Percentiles rank a stretch among this genome's conserved stretches.
These are phyloP conservation scores for Zalaria obscura DNA, from an alignment of 2,329 filamentous ascomycete species.

Conservation along the genomic window DNA sequence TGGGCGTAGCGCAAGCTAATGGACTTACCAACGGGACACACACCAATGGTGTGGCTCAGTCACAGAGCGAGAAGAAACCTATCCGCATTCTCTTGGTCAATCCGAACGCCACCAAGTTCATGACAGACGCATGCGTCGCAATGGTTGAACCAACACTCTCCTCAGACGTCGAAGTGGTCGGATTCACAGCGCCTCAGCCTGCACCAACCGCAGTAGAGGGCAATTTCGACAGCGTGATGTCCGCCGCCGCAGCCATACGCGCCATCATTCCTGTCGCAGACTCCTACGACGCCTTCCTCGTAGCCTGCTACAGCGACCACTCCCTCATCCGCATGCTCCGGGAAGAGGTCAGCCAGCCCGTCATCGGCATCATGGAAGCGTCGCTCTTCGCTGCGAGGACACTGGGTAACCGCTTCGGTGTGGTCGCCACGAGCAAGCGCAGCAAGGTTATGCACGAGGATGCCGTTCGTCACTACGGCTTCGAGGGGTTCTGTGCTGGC, in stretches of 20 bases:
- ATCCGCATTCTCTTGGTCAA: conserved; percentile 34
- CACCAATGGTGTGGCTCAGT: background rate
- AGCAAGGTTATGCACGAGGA: conserved; percentile 27
- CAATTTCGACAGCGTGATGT: conserved; percentile 35
- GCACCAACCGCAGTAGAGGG: conserved; percentile 38
- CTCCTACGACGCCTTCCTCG: conserved; percentile 32
- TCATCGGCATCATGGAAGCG: conserved; percentile 39
- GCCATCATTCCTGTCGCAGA: conserved; percentile 29
- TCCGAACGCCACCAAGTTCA: conserved; percentile 32
- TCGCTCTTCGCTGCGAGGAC: conserved; percentile 35
- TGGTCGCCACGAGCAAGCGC: conserved; percentile 27
- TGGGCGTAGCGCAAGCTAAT: conserved; percentile 1
- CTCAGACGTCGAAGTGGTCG: conserved; percentile 31
- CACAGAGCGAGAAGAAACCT: conserved; percentile 1
- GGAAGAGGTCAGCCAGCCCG: conserved; percentile 30
- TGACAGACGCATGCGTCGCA: conserved; percentile 33
- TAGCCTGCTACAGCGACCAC: conserved; percentile 36
- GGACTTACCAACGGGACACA: background rate
- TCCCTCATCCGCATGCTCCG: conserved; percentile 31
- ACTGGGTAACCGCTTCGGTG: conserved; percentile 32
- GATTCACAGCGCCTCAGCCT: conserved; percentile 35
- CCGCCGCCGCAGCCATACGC: conserved; percentile 32
- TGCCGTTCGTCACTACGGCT: conserved; percentile 26
- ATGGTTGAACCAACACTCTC: conserved; percentile 30
- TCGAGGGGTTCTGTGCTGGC: conserved; percentile 28